Evolutionary conservation across 192 early-diverging fungal species (phyloP), one percentile per base, ranked within the genome.

Genomic region (Coemansia sp.): DNA sequence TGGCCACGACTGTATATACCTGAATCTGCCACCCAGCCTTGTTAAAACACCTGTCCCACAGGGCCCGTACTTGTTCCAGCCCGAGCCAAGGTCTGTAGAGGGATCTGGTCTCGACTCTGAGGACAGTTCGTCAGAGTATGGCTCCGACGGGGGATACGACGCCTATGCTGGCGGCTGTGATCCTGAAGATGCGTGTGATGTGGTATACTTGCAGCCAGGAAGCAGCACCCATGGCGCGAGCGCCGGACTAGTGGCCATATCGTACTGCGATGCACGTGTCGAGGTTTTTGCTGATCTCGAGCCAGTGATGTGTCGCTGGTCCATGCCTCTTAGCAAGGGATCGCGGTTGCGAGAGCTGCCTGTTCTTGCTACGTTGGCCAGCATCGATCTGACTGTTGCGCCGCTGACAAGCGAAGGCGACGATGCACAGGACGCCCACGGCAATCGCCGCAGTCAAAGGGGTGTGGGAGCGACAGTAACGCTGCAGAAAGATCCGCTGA

Each of bases 231-330:
- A 41, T 9, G 79, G 80, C 8, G 56, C 55, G 17, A 69, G 75
- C 19, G 62, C 86, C 3, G 82, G 84, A 5, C 71, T 91, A 11
- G 39, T 93, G 12, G 81, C 76, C 7, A 63, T 93, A 14, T 88
- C 87, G 7, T 84, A 83, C 68, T 83, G 82, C 17, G 85, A 90
- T 67, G 87, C 88, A 1, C 81, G 75, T 32, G 69, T 92, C 32
- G 88, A 90, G 38, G 77, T 90, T 22, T 90, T 83, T 77, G 83
- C 89, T 7, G 86, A 87, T 42, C 74, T 86, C 46, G 85, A 87
- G 70, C 84, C 84, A 1, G 69, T 83, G n/a, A 78, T 80, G n/a
- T 74, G 71, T 19, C 55, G 63, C 20, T 85, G 84, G 84, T 25
- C 69, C 19, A 68, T 61, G 45, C 43, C 60, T 8, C 16, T 49